Percentiles rank a stretch among this genome's conserved stretches.
phyloP scores from a whole-genome alignment of 768 basidiomycete genomes.

The Suillus bovinus region DNA sequence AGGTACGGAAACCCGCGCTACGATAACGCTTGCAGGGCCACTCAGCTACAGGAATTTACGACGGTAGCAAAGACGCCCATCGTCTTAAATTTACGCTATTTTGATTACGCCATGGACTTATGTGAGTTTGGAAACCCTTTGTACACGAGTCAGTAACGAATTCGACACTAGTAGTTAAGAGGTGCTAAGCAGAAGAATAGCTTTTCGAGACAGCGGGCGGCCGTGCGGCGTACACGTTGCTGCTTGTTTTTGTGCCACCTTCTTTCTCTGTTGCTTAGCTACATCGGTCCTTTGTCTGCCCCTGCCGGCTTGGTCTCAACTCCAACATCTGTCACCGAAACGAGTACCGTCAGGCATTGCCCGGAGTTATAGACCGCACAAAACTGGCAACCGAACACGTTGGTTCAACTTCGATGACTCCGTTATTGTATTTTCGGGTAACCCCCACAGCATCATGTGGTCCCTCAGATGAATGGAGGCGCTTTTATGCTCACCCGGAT shows the following conservation, averaged over 20 bases:
- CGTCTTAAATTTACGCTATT: not conserved
- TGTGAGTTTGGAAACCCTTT: not conserved
- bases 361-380: not conserved
- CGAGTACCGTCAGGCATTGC: not conserved
- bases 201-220: not conserved
- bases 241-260: not conserved
- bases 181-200: not conserved
- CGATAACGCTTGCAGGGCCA: not conserved
- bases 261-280: not conserved
- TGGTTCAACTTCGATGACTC: not conserved
- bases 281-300: not conserved
- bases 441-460: not conserved
- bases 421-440: not conserved
- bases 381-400: not conserved
- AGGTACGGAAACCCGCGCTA: not conserved
- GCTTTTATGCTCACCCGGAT: not conserved
- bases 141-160: not conserved
- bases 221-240: not conserved
- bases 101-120: not conserved
- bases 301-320: not conserved
- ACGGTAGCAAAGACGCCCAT: too few species aligned
- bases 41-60: not conserved
- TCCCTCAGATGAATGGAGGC: not conserved
- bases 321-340: not conserved
- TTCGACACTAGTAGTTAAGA: not conserved